phyloP scores from a whole-genome alignment of 2,329 filamentous ascomycete species.

The Basipetospora chlamydospora region DNA sequence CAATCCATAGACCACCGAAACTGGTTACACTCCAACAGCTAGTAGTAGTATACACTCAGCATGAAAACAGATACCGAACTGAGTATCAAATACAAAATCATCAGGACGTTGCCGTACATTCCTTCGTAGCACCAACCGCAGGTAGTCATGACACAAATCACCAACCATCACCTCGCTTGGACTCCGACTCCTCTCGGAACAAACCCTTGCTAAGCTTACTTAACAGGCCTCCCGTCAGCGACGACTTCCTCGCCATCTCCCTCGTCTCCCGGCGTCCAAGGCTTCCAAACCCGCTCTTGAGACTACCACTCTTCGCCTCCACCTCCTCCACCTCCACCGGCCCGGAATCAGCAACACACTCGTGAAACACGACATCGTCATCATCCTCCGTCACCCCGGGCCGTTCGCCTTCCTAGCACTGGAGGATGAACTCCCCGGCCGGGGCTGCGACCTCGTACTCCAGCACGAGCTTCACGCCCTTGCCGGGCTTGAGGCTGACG shows the following conservation, averaged over 20 bases:
- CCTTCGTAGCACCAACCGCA: too few relatives aligned
- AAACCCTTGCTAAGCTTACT: not conserved
- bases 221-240: not conserved
- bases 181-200: not conserved
- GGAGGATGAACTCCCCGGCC: slow-evolving; percentile 26
- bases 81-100: not conserved
- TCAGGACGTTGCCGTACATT: too few relatives aligned
- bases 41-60: not conserved
- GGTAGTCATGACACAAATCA: too few relatives aligned
- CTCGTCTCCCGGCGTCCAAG: too few relatives aligned
- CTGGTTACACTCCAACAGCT: not conserved
- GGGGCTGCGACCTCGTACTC: slow-evolving; percentile 49
- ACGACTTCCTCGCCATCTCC: not conserved
- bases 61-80: not conserved
- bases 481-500: slow-evolving; percentile 41
- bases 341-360: too few relatives aligned
- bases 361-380: not conserved
- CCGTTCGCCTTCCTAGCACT: slow-evolving; percentile 9
- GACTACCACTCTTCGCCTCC: not conserved
- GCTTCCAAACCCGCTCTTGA: too few relatives aligned
- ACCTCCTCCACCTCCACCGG: not conserved
- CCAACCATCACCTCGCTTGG: too few relatives aligned
- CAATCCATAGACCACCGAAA: too few relatives aligned
- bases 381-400: not conserved
- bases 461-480: slow-evolving; percentile 39